Evolutionary conservation across 2,329 filamentous ascomycete species (phyloP).

Genomic region (Hypoxylon sp.): DNA sequence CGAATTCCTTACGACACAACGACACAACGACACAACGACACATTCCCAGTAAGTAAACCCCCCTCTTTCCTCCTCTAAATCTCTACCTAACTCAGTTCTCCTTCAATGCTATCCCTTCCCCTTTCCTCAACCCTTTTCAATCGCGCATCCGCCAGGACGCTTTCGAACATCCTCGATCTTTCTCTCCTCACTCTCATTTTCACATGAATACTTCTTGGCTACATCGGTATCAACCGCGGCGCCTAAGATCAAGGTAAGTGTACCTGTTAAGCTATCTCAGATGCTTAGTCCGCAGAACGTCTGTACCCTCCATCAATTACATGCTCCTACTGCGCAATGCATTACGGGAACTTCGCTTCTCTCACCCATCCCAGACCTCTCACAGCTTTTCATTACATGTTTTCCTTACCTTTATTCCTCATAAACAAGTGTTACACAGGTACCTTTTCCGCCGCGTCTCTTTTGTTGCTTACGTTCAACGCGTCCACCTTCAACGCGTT

Average conservation of each 20-base stretch:
- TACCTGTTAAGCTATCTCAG: neutral
- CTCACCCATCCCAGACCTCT: neutral
- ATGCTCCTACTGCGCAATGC: neutral
- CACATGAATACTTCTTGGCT: too few relatives aligned
- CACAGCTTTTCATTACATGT: neutral
- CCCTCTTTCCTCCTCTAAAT: neutral
- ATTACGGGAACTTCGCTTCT: neutral
- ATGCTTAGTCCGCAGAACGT: neutral
- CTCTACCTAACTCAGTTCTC: neutral
- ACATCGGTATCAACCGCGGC: neutral
- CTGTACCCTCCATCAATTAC: neutral
- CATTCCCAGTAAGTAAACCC: neutral
- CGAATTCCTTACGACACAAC: neutral
- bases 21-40: neutral
- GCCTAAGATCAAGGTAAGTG: neutral
- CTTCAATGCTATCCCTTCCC: neutral
- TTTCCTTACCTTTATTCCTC: neutral
- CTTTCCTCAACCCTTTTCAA: neutral
- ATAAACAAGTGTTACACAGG: too few relatives aligned
- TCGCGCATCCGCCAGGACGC: neutral
- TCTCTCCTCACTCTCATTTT: neutral
- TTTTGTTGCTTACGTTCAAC: neutral
- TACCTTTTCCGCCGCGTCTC: neutral
- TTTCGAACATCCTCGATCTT: neutral
- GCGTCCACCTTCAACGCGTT: neutral